Evolutionary conservation across 75 land plant species (phyloP), one percentile per base, ranked within the genome.

Genomic region (Cupressus sempervirens): DNA sequence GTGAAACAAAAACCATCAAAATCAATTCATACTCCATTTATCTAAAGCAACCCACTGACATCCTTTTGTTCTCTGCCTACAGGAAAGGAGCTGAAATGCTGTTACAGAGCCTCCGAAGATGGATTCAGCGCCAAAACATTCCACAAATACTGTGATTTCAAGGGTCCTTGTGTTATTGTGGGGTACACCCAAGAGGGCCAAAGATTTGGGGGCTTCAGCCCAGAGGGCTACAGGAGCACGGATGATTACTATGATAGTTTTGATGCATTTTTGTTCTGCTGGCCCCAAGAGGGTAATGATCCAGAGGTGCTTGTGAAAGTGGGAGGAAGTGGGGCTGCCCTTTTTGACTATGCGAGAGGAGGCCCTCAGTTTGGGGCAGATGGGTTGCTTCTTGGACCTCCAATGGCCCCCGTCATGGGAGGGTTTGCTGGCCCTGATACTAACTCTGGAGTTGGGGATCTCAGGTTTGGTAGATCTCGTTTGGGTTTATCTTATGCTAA

Each of bases 361-460:
- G 97, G 97, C 35, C 97, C 97, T 1, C 98, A 96, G 84, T 96
- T 96, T 86, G 96, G 98, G 11, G 93, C 98, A 16, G 98, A 96
- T 83, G 98, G 96, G 85, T 85, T 94, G 32, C 92, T 96, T 52
- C 93, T 96, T 20, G 98, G 98, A 2, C 96, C 97, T 32, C 97
- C 97, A 7, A 83, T 91, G 32, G 92, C 94, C 0, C 96, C 98
- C 10, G 98, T 96, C 7, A 96, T 96, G 98, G 98, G 98, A 2
- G 98, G 91, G 23, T 94, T 96, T 84, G 86, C 98, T 3, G 98
- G 98, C 12, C 98, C 98, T 7, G 98, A 96, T 80, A 86, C 96
- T 0, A 96, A 90, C 41, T 92, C 94, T 23, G 98, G 98, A 6
- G 87, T 88, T 14, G 98, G 98, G 26, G 93, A 94, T 68, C 88